Percentiles rank a stretch among this genome's conserved stretches.
phyloP scores from a whole-genome alignment of 371 early-diverging fungal species.

The Actinomucor elegans region DNA sequence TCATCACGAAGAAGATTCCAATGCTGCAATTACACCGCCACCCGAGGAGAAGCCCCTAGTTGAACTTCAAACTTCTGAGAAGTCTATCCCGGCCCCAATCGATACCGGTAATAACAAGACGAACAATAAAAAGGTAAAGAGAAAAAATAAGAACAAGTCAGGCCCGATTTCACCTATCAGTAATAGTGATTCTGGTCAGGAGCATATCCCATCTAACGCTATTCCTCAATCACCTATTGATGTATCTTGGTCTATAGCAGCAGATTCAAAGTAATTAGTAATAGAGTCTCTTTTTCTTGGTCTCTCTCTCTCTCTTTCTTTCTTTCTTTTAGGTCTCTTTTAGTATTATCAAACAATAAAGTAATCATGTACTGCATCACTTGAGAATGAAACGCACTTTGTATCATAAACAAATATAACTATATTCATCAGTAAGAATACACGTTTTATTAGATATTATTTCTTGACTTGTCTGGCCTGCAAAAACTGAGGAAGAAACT shows the following conservation, averaged over 20 bases:
- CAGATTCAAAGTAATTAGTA: neutral
- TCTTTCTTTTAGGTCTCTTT: neutral
- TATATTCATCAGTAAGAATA: too few relatives aligned
- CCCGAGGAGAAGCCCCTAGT: constrained; percentile 8
- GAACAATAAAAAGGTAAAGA: constrained; percentile 8
- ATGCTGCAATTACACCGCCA: constrained; percentile 14
- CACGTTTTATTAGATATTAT: too few relatives aligned
- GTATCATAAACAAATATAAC: neutral
- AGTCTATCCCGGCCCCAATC: neutral
- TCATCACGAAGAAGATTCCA: neutral
- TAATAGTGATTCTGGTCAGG: constrained; percentile 5
- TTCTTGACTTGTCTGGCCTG: constrained; percentile 14
- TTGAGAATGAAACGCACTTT: neutral
- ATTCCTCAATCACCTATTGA: too few relatives aligned
- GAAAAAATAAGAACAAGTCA: neutral
- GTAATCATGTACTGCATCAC: neutral
- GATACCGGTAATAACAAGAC: constrained; percentile 1
- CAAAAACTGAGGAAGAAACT: constrained; percentile 21
- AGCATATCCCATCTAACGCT: neutral
- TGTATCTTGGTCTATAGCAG: neutral
- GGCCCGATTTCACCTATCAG: constrained; percentile 1
- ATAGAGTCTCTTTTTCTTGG: neutral
- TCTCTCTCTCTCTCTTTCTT: neutral
- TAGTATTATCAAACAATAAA: neutral
- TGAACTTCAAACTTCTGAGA: neutral